Evolutionary conservation across 148 eudicot species (phyloP), one percentile per base, ranked within the genome.

Genomic region (Mesembryanthemum crystallinum): DNA sequence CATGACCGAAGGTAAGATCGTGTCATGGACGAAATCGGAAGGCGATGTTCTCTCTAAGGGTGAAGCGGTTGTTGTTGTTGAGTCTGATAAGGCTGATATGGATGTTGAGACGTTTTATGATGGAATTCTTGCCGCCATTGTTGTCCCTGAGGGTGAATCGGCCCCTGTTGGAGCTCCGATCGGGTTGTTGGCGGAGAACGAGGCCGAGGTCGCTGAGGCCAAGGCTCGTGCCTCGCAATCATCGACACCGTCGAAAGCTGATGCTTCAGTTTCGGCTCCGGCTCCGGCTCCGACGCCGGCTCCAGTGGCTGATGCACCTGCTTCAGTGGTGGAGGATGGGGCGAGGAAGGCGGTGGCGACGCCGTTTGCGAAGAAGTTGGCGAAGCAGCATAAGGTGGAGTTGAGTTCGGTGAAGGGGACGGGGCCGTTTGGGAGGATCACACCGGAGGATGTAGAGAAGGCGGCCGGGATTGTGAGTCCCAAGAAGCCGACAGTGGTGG

Each of bases 1-100:
- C 43, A 94, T 94, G 98, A 94, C 98, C 0, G 98, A 94, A 60
- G 98, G 98, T 0, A 94, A 94, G 75, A 91, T 94, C 82, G 98
- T 94, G 25, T 86, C 90, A 11, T 94, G 98, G 98, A 79, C 84
- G 18, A 91, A 91, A 77, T 91, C 97, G 0, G 98, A 94, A 54
- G 98, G 97, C 27, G 98, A 94, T 35, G 72, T 82, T 5, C 80
- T 94, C 52, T 79, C 87, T 35, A 94, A 94, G 45, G 98, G 98
- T 0, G 98, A 94, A 30, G 39, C 91, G 4, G 98, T 93, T 27
- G 98, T 93, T 18, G 98, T 93, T 0, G 98, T 93, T 0, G 98
- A 93, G 65, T 91, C 97, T 32, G 97, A 94, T 72, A 94, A 94
- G 52, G 98, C 98, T 0, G 98, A 94, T 27, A 94, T 94, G 98